Evolutionary conservation across 345 rosid genomes (phyloP), one percentile per base, ranked within the genome.

Genomic region (Eucalyptus globulus): DNA sequence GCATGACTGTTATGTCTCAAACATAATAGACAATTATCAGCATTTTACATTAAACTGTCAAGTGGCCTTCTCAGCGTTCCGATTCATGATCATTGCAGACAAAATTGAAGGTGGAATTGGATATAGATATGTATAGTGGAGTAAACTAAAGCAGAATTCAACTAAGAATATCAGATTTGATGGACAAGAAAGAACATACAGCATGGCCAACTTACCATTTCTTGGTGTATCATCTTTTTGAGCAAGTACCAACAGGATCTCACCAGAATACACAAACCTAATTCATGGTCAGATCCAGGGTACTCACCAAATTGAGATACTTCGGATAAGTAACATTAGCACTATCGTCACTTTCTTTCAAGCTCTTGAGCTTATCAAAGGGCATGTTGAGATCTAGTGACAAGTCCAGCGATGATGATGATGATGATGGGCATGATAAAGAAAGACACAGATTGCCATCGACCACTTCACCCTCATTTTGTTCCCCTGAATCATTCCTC

Each of bases 181-280:
- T 37, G 47, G 83, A 72, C 83, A 76, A 76, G 83, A 76, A 37
- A 76, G 45, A 76, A 37, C 83, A 72, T 40, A 21, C 83, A 76
- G 83, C 83, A 37, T 76, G 83, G 43, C 47, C 5, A 76, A 37
- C 40, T 44, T 29, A 19, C 10, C 83, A 86, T 26, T 47, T 45
- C 83, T 76, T 22, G 9, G 47, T 11, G 72, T 58, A n/a, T 7
- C 80, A 44, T 91, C 90, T 56, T 87, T 91, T 86, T 91, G 90
- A 83, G 86, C 94, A 91, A 93, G 94, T 93, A 93, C 95, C 92
- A 87, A 87, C 93, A 88, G 86, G 91, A 92, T 93, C 95, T 92
- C 94, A 91, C 93, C 88, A 69, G 93, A 92, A 92, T 89, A 90
- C 86, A 85, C 47, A 37, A 34, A 80, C 51, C 49, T 22, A 88